Conservation (phyloP, 352 stramenopile genomes). For the Pythium rhizo-oryzae region DNA sequence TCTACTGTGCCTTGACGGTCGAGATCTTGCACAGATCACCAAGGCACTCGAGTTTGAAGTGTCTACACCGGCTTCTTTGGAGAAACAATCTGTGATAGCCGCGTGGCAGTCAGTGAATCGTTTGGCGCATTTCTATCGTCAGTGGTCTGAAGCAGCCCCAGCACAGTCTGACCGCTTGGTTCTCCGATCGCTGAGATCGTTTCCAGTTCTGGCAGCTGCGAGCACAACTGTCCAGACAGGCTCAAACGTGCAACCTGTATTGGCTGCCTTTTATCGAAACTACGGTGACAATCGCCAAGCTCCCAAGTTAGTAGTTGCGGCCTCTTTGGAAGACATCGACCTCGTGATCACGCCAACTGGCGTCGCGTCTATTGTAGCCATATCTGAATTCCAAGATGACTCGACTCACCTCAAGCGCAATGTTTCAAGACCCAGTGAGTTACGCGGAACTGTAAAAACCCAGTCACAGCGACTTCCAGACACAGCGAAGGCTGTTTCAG, state of each 20-base stretch:
- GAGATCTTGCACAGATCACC: slow-evolving; percentile 9
- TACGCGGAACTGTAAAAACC: neutral
- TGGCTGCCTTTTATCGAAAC: slow-evolving; percentile 22
- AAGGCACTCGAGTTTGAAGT: slow-evolving; percentile 6
- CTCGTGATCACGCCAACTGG: slow-evolving; percentile 20
- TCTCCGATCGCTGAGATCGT: neutral
- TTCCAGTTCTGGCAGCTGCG: slow-evolving; percentile 18
- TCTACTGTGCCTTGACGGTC: slow-evolving; percentile 25
- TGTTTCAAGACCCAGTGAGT: neutral
- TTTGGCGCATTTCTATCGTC: slow-evolving; percentile 18
- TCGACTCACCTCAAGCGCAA: neutral
- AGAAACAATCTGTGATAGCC: slow-evolving; percentile 18
- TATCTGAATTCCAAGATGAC: neutral
- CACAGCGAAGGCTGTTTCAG: neutral
- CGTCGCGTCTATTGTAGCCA: slow-evolving; percentile 7
- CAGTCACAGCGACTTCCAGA: neutral
- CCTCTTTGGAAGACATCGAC: slow-evolving; percentile 26
- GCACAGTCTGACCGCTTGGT: neutral
- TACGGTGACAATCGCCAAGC: slow-evolving; percentile 13
- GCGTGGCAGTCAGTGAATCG: slow-evolving; percentile 29
- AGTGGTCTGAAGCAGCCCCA: slow-evolving; percentile 2
- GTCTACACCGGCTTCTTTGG: neutral
- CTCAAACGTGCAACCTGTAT: slow-evolving; percentile 4
- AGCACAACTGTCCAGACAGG: neutral
- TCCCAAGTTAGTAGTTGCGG: slow-evolving; percentile 5